Conservation (phyloP, 768 basidiomycete genomes). For the Leucosporidium creatinivorum region DNA sequence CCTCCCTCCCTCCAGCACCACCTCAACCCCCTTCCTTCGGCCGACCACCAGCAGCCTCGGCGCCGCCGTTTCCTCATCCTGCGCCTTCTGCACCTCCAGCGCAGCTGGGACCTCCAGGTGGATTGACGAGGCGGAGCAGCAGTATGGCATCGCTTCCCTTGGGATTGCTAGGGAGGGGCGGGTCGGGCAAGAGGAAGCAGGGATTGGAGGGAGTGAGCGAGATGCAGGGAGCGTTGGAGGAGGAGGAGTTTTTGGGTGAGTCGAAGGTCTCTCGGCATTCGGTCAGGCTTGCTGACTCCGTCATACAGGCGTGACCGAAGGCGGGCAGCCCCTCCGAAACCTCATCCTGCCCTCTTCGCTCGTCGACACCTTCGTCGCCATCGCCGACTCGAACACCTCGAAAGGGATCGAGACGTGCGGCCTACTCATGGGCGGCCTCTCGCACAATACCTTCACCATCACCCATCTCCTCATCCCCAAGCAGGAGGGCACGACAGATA, state of each 20-base stretch:
- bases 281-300: too few relatives aligned
- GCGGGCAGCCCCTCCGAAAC: conserved; percentile 47
- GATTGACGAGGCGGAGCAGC: not conserved
- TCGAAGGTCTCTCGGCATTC: too few relatives aligned
- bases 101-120: not conserved
- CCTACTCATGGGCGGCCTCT: conserved; percentile 62
- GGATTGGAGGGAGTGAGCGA: not conserved
- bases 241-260: not conserved
- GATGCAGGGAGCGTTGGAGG: conserved; percentile 1
- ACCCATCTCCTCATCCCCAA: conserved; percentile 78
- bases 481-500: conserved; percentile 79
- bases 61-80: not conserved
- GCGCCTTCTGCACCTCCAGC: conserved; percentile 6
- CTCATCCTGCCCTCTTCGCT: conserved; percentile 66
- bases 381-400: conserved; percentile 70
- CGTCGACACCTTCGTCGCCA: conserved; percentile 65
- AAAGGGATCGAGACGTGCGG: conserved; percentile 81
- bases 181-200: not conserved
- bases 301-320: conserved; percentile 17
- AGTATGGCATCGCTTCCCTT: not conserved
- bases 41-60: not conserved
- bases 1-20: not conserved
- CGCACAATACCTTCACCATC: conserved; percentile 58
- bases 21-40: not conserved
- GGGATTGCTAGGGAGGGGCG: not conserved